These are phyloP conservation scores for Aspergillus mulundensis DNA, from an alignment of 495 filamentous ascomycete genomes.

Conservation along the genomic window DNA sequence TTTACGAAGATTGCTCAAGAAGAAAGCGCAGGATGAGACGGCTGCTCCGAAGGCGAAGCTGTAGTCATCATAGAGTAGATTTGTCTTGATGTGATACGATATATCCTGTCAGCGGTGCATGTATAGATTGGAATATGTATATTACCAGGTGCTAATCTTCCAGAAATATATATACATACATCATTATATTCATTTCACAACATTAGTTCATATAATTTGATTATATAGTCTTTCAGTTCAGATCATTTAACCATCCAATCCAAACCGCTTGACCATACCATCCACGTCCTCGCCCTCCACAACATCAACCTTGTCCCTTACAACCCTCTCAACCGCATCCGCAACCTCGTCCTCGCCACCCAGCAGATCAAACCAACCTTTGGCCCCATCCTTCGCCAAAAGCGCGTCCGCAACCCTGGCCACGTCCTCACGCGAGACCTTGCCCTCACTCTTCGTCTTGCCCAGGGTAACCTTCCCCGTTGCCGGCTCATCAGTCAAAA, in stretches of 20 bases:
- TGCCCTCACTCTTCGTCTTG: slow-evolving; percentile 52
- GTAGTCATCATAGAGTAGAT: slow-evolving; percentile 13
- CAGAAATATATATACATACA: neutral
- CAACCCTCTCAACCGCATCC: slow-evolving; percentile 61
- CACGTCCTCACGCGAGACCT: slow-evolving; percentile 62
- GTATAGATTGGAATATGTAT: neutral
- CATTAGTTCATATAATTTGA: too few relatives aligned
- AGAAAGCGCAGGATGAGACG: slow-evolving; percentile 45
- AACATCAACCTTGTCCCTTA: slow-evolving; percentile 58
- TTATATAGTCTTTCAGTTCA: too few relatives aligned
- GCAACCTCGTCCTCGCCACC: slow-evolving; percentile 55
- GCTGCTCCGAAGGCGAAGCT: slow-evolving; percentile 41
- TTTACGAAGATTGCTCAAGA: slow-evolving; percentile 64
- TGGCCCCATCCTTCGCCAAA: slow-evolving; percentile 55
- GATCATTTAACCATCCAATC: slow-evolving; percentile 6
- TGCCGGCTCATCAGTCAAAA: slow-evolving; percentile 54
- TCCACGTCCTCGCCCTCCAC: slow-evolving; percentile 64
- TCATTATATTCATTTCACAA: neutral
- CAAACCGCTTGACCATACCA: slow-evolving; percentile 42
- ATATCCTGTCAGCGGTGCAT: neutral
- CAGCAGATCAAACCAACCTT: slow-evolving; percentile 59
- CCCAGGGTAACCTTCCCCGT: slow-evolving; percentile 63
- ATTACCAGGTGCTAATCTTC: neutral
- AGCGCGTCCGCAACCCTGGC: slow-evolving; percentile 63
- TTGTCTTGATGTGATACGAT: neutral